Evolutionary conservation across 257 asterid genomes (phyloP), one percentile per base, ranked within the genome.

Genomic region (Ajuga chamaepitys): DNA sequence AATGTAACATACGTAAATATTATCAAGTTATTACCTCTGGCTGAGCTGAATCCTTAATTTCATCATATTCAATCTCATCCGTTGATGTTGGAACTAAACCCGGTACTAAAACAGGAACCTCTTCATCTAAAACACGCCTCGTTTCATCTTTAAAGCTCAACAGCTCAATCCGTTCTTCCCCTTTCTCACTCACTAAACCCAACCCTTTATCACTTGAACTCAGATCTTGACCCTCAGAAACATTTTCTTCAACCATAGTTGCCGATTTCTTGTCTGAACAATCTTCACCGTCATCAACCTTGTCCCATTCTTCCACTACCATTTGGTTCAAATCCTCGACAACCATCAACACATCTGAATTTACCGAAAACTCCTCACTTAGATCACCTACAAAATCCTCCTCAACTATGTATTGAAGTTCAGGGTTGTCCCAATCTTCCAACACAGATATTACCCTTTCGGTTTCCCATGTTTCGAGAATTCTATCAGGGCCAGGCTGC

Each of bases 401-500:
- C 61, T 86, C 97, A 18, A 35, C 24, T 25, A 89, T 53, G 44
- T 20, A 76, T 70, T 75, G 97, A 28, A 82, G 74, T 50, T 80
- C 78, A 1, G 80, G 78, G 68, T 70, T 56, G 32, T 87, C 85
- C 98, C 98, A 93, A 72, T 85, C 91, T 74, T 89, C 96, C 41
- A 37, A 61, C 62, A 93, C 88, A 0, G 82, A 73, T 35, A 93
- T 74, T 0, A 50, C 55, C 18, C 84, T 89, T 21, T 35, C 74
- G 0, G 86, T 81, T 28, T 79, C 83, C 86, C 86, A 82, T 16
- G 94, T 79, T 66, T 81, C 77, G 45, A 93, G 78, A 63, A 82
- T 21, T 21, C 98, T 74, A 77, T 93, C 96, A 24, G 89, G 83
- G 30, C 94, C 98, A 13, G 87, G 87, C 74, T 93, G 98, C 98